Base-by-base conservation (phyloP, 495 filamentous ascomycete genomes). In the Lophiotrema nucula region DNA sequence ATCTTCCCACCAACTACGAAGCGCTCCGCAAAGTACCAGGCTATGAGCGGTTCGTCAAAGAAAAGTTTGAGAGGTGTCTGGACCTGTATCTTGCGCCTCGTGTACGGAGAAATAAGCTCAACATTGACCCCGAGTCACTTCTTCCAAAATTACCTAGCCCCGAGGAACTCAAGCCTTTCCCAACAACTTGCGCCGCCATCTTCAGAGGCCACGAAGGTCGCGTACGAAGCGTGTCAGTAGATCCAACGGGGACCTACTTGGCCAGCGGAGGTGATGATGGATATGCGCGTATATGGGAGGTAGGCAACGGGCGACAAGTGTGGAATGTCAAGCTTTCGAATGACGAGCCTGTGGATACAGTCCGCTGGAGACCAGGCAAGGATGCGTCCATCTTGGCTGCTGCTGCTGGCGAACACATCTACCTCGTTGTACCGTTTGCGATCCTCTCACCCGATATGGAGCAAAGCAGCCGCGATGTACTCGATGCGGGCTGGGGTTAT, bases 191-290 rank as follows among this genome's bases (percentile, higher is more conserved):
- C 53, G 85, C 88, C 19, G 88, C 88, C 0, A 77, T 95, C 13
- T 97, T 89, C 76, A 74, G 82, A 47, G 93, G 93, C 12, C 93
- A 97, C 69, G 85, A 88, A 63, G 95, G 95, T 21, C 83, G 90
- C 51, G 90, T 97, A 49, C 82, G 93, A 43, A 88, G 86, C 50
- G 78, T 96, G 27, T 77, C 85, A 2, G 79, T 97, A 45, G 88
- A 92, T 70, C 88, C 89, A 2, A 79, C 79, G 18, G 89, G 90
- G 21, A 74, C 81, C 33, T 91, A 83, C 82, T 69, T 95, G 23
- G 93, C 95, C 3, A 95, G 87, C 58, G 93, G 92, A 61, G 95
- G 95, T 16, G 92, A 97, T 62, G 93, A 98, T 66, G 95, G 92
- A 15, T 92, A 87, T 4, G 89, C 95, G 12, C 81, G 92, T 39